Base-by-base conservation (phyloP, 192 early-diverging fungal genomes). In the Blastocladiella britannica region DNA sequence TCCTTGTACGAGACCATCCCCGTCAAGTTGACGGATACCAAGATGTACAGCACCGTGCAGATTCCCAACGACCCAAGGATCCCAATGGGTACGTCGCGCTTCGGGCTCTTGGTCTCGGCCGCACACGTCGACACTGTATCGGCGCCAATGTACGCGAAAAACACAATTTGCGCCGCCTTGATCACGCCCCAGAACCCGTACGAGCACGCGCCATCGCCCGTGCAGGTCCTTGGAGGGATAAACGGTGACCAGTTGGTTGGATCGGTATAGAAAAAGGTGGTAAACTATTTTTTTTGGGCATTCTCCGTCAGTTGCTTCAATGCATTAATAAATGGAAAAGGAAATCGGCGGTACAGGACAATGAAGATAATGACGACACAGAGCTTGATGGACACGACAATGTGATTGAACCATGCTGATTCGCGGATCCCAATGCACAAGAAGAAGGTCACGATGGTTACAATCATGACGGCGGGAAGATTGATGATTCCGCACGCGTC, bases 231-330 rank as follows among this genome's bases (percentile, higher is more conserved):
- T n/a, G n/a, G n/a, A 25, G 87, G 88, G 55, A 91, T 67, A 69
- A 88, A 88, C 4, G 88, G 88, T 28, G 58, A 25, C 60, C 82
- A 91, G 67, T 93, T 91, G 43, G 56, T 57, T 2, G 63, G 63
- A 28, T 89, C 66, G 58, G 91, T 73, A 51, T 69, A 86, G 22
- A 72, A 72, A 65, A 79, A 74, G 4, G 81, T 69, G 25, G 78
- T 74, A 68, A 88, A 85, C 51, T n/a, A n/a, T n/a, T n/a, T n/a
- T n/a, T n/a, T n/a, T n/a, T n/a, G n/a, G n/a, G n/a, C n/a, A n/a
- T n/a, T n/a, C n/a, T n/a, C n/a, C n/a, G n/a, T n/a, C n/a, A n/a
- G n/a, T n/a, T n/a, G n/a, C n/a, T n/a, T n/a, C n/a, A n/a, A n/a
- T n/a, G n/a, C n/a, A n/a, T n/a, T n/a, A n/a, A n/a, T n/a, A n/a